A percentile compares a stretch with the other conserved stretches of the same genome.
Evolutionary conservation across 208 protist species (phyloP).

Genomic region (Willaertia magna): DNA sequence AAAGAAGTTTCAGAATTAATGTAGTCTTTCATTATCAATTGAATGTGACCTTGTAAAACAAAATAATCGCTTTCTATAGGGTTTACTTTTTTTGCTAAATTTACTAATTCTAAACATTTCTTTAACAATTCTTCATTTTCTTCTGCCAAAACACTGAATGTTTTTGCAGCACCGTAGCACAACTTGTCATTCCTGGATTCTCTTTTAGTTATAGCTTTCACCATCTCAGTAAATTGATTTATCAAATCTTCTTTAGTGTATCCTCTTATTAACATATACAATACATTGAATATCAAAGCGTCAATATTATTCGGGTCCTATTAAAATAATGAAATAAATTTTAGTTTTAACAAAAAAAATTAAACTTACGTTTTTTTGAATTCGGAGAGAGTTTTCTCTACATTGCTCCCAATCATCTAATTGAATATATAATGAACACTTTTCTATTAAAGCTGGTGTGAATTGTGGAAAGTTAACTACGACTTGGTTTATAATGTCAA

Average conservation of each 20-base stretch:
- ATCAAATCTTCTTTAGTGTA: constrained; percentile 43
- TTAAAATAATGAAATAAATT: no score
- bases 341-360: no score
- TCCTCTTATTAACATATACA: constrained; percentile 62
- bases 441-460: constrained; percentile 22
- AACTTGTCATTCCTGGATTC: constrained; percentile 63
- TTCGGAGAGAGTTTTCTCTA: constrained; percentile 55
- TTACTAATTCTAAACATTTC: constrained; percentile 50
- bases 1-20: constrained; percentile 50
- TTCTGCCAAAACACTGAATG: constrained; percentile 50
- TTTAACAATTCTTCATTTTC: constrained; percentile 42
- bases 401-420: constrained; percentile 80
- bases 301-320: constrained; percentile 57
- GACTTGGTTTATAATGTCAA: constrained; percentile 26
- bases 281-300: constrained; percentile 47
- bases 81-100: constrained; percentile 43
- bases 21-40: constrained; percentile 54
- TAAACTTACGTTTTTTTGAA: constrained; percentile 51
- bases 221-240: constrained; percentile 44
- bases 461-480: constrained; percentile 22
- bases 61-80: constrained; percentile 56
- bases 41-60: constrained; percentile 56
- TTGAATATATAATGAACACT: constrained; percentile 49
- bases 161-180: constrained; percentile 48
- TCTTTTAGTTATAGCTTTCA: constrained; percentile 41